Conservation (phyloP, 2,329 filamentous ascomycete species). For the Penicillium sp. region DNA sequence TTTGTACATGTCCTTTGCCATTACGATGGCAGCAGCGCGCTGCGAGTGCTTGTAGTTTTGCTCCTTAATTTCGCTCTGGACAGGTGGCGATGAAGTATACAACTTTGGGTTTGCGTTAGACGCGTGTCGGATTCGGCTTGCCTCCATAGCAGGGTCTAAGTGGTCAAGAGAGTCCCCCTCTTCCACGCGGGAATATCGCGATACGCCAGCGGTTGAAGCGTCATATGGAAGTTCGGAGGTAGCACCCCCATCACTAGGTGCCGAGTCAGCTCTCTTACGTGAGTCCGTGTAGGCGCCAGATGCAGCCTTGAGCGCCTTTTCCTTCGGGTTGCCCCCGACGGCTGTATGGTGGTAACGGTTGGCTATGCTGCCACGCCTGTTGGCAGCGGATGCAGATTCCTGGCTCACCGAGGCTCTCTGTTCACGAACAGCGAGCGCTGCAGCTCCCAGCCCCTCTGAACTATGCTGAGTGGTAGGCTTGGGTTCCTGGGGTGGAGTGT, state of each 20-base stretch:
- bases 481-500: slow-evolving; percentile 42
- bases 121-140: slow-evolving; percentile 62
- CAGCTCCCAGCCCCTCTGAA: slow-evolving; percentile 70
- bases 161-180: slow-evolving; percentile 50
- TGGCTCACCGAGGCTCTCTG: slow-evolving; percentile 15
- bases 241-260: slow-evolving; percentile 47
- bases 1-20: slow-evolving; percentile 84
- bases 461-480: slow-evolving; percentile 53
- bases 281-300: slow-evolving; percentile 68
- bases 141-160: slow-evolving; percentile 46
- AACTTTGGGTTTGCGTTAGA: slow-evolving; percentile 71
- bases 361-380: slow-evolving; percentile 48
- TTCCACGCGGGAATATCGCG: slow-evolving; percentile 50
- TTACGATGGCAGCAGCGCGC: slow-evolving; percentile 78
- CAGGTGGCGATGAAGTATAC: slow-evolving; percentile 73
- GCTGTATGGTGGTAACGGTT: slow-evolving; percentile 37
- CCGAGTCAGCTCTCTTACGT: slow-evolving; percentile 64
- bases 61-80: slow-evolving; percentile 71
- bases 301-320: slow-evolving; percentile 70
- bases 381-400: slow-evolving; percentile 7
- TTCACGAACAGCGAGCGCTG: slow-evolving; percentile 58
- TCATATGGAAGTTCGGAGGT: slow-evolving; percentile 56
- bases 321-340: slow-evolving; percentile 50
- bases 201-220: slow-evolving; percentile 68
- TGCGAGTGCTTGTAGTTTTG: slow-evolving; percentile 68